A percentile compares a stretch with the other conserved stretches of the same genome.
phyloP scores from a whole-genome alignment of 257 asterid genomes.

The Gentiana dahurica region DNA sequence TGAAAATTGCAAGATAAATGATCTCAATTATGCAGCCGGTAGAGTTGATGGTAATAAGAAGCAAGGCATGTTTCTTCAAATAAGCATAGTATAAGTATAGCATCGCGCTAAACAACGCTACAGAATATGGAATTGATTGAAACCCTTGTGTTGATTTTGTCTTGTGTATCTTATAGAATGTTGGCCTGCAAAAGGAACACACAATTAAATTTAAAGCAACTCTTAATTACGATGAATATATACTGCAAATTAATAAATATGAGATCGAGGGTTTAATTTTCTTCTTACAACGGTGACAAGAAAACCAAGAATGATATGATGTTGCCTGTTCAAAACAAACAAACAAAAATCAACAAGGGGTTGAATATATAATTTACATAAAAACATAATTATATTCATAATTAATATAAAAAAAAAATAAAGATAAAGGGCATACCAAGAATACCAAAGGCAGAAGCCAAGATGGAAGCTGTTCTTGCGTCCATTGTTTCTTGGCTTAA shows the following conservation, averaged over 20 bases:
- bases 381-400: background rate
- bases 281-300: slow-evolving; percentile 61
- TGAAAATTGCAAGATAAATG: slow-evolving; percentile 32
- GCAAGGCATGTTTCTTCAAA: slow-evolving; percentile 31
- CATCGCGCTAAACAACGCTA: slow-evolving; percentile 72
- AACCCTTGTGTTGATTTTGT: slow-evolving; percentile 71
- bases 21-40: slow-evolving; percentile 33
- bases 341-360: background rate
- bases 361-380: background rate
- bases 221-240: background rate
- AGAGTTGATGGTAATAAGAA: slow-evolving; percentile 50
- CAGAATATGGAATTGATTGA: slow-evolving; percentile 68
- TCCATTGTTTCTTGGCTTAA: slow-evolving; percentile 33
- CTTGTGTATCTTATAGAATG: slow-evolving; percentile 48
- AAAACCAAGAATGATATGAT: slow-evolving; percentile 73
- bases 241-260: background rate
- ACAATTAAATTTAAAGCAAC: background rate
- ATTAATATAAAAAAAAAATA: background rate
- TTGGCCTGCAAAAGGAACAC: slow-evolving; percentile 33
- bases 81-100: slow-evolving; percentile 59
- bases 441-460: slow-evolving; percentile 53
- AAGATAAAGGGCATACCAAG: slow-evolving; percentile 33
- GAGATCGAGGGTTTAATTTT: background rate
- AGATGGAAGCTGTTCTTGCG: slow-evolving; percentile 4
- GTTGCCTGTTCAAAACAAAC: slow-evolving; percentile 34